These are phyloP conservation scores for Colletotrichum caudatum DNA, from an alignment of 2,329 filamentous ascomycete species.

Conservation along the genomic window DNA sequence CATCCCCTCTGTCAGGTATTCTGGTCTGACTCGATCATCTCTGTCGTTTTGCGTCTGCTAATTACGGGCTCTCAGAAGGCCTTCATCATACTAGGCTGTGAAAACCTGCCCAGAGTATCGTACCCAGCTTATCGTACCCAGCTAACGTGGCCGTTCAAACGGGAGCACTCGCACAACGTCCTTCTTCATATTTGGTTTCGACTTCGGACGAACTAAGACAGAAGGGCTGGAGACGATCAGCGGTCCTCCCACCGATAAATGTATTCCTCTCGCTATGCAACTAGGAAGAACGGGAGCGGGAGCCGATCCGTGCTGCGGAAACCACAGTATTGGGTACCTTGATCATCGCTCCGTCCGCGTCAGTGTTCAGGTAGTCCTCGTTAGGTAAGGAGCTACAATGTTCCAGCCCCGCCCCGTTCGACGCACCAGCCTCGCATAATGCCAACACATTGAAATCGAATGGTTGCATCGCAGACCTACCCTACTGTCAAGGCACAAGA, in stretches of 20 bases:
- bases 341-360: background rate
- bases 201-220: conserved; percentile 8
- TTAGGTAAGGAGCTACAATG: background rate
- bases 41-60: background rate
- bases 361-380: background rate
- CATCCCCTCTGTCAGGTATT: background rate
- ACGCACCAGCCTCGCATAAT: background rate
- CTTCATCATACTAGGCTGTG: background rate
- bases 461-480: background rate
- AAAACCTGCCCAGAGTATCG: background rate
- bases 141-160: background rate
- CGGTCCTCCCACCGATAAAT: background rate
- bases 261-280: background rate
- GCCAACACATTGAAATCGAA: background rate
- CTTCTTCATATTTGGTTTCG: background rate
- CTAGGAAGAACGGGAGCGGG: background rate
- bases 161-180: background rate
- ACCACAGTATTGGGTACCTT: background rate
- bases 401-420: background rate
- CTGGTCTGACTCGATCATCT: background rate
- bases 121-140: too few relatives aligned
- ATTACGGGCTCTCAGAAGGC: too few relatives aligned
- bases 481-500: background rate
- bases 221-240: background rate
- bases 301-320: conserved; percentile 4